A percentile compares a stretch with the other conserved stretches of the same genome.
These are phyloP conservation scores for Neophaeococcomyces aloes DNA, from an alignment of 2,329 filamentous ascomycete species.

Conservation along the genomic window DNA sequence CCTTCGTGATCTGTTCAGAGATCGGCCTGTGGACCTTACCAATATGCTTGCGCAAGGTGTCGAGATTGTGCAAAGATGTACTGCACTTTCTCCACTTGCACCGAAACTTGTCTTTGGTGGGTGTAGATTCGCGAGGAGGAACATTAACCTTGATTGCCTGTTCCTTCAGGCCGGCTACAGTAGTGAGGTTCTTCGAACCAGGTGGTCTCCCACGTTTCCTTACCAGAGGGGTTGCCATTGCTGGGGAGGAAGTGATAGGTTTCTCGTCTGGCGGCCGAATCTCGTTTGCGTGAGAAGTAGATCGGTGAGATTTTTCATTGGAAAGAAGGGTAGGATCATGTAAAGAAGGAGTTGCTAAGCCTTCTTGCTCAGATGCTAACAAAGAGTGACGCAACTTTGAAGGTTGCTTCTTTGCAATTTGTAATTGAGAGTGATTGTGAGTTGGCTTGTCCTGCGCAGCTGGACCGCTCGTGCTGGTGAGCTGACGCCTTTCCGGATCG, in stretches of 20 bases:
- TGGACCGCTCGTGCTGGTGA: conserved; percentile 1
- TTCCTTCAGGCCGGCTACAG: conserved; percentile 7
- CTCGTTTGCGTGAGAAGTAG: background rate
- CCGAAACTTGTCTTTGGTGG: conserved; percentile 32
- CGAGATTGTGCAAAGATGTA: conserved; percentile 51
- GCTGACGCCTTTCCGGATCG: conserved; percentile 13
- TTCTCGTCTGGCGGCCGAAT: background rate
- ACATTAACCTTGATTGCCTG: conserved; percentile 20
- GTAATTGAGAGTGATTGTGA: background rate
- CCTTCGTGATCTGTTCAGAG: conserved; percentile 14
- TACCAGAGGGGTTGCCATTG: background rate
- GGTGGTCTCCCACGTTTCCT: conserved; percentile 24
- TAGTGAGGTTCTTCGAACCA: conserved; percentile 22
- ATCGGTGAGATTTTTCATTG: background rate
- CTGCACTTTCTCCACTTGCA: conserved; percentile 50
- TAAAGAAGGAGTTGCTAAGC: background rate
- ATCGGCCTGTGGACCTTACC: conserved; percentile 41
- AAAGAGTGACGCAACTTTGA: conserved; percentile 1
- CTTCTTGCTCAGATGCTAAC: conserved; percentile 1
- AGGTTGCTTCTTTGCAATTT: conserved; percentile 2
- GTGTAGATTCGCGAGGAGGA: conserved; percentile 11
- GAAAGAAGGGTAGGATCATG: conserved; percentile 1
- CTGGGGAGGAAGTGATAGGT: background rate
- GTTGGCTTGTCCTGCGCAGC: background rate
- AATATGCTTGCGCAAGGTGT: conserved; percentile 49